Percentiles rank a stretch among this genome's conserved stretches.
These are phyloP conservation scores for Blastobotrys malaysiensis DNA, from an alignment of 1,139 yeast species.

Conservation along the genomic window DNA sequence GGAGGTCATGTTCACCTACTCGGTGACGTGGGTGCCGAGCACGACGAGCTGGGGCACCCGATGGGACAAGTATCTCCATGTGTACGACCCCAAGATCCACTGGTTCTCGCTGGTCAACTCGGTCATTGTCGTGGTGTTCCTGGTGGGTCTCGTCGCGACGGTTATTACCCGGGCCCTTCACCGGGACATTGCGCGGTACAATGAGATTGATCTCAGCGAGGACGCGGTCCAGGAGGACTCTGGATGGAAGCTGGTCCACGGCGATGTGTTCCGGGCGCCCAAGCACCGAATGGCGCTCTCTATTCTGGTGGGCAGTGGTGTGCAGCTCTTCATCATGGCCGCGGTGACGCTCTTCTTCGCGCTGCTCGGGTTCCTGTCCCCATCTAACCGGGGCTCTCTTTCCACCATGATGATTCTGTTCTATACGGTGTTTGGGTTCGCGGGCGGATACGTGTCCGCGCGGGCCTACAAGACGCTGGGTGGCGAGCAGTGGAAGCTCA, in stretches of 20 bases:
- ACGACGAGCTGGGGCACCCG: constrained; percentile 93
- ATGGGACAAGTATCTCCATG: constrained; percentile 96
- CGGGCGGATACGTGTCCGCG: constrained; percentile 85
- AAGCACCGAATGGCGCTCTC: constrained; percentile 64
- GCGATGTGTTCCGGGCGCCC: constrained; percentile 92
- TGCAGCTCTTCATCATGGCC: constrained; percentile 75
- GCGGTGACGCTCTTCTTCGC: constrained; percentile 75
- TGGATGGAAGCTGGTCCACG: constrained; percentile 97
- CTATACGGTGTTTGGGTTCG: constrained; percentile 70
- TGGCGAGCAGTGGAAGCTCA: constrained; percentile 87
- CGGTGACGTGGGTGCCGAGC: constrained; percentile 61
- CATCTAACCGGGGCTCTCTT: constrained; percentile 90
- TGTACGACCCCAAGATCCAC: constrained; percentile 86
- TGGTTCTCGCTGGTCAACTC: constrained; percentile 92
- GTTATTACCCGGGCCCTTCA: constrained; percentile 74
- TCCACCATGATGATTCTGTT: constrained; percentile 84
- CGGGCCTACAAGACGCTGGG: constrained; percentile 82
- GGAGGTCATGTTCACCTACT: constrained; percentile 54
- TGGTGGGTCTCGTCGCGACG: constrained; percentile 76
- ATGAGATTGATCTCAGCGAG: constrained; percentile 74
- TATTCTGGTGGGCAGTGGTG: constrained; percentile 81
- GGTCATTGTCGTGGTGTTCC: constrained; percentile 68
- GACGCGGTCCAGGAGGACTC: constrained; percentile 80
- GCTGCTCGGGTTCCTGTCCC: constrained; percentile 81
- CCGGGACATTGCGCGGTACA: constrained; percentile 81